Evolutionary conservation across 148 eudicot species (phyloP), one percentile per base, ranked within the genome.

Genomic region (Rhododendron henanense): DNA sequence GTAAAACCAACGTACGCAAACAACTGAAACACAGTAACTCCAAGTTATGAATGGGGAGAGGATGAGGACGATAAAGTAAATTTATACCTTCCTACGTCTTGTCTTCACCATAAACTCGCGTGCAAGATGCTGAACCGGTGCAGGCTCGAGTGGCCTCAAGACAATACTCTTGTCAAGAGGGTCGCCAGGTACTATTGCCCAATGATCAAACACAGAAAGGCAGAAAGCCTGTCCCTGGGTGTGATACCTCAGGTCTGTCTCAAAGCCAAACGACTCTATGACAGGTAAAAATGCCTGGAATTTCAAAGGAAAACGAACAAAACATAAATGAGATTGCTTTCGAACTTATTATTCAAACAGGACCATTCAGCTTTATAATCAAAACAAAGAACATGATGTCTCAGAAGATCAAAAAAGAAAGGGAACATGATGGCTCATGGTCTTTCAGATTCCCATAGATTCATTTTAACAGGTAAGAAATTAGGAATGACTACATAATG

Each of bases 31-130:
- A 47, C 4, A 39, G 21, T 2, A 78, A 35, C 51, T 45, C 50
- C 77, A 47, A 84, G 82, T 85, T 25, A 47, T 15, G 44, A 25
- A 48, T 41, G 2, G 0, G 25, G 59, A 2, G 25, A 65, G 78
- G 59, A 25, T 5, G 15, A 74, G 74, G 69, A 81, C 2, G 19
- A 37, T 21, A 19, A 48, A 63, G 78, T 37, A 76, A 18, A 6
- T 39, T 21, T 59, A 21, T 93, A 97, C 99, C 99, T 97, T 97
- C 88, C 99, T 90, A 81, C 99, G 98, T 85, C 99, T 93, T 10
- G 99, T 97, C 88, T 97, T 97, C 83, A 97, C 99, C 99, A 97
- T 97, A 81, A 97, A 97, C 87, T 97, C 99, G 41, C 99, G 95
- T 76, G 99, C 98, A 73, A 97, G 92, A 84, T 97, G 98, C 74